Evolutionary conservation across 2,329 filamentous ascomycete genomes (phyloP), one percentile per base, ranked within the genome.

Genomic region (Fusarium nodosum): DNA sequence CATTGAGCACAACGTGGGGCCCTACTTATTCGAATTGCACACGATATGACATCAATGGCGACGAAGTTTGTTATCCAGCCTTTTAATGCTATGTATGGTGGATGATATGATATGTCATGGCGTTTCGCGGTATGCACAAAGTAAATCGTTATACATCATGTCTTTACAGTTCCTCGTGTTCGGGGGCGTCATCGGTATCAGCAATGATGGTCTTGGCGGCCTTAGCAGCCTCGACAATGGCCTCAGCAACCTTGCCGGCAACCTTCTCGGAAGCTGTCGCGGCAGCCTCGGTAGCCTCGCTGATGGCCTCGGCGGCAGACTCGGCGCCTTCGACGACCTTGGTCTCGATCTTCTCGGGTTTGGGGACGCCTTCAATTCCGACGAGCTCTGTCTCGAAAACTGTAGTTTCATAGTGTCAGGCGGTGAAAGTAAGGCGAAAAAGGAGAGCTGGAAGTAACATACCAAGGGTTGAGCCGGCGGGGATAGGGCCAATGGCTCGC

Each of bases 341-440:
- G 58, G 56, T 56, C 64, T 76, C 70, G 48, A 75, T 75, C 72
- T 82, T 82, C 59, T 80, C 80, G 50, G 80, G 77, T 20, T 75
- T 77, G 15, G 79, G 77, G 30, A 95, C 92, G 31, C 94, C 94
- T 18, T 90, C 84, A 76, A 98, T 97, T 58, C 87, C 90, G 75
- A 97, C 84, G 71, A 98, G 84, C 82, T 97, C 93, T 46, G 94
- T 97, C 84, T 97, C 93, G 77, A 98, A 97, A 55, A 98, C 89
- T 91, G 74, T 46, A 54, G 44, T 30, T 70, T 47, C 51, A 41
- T 44, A 53, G 42, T 47, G 58, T 75, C 59, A 71, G 69, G 50
- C 51, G 62, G 38, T 28, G 51, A 41, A 58, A 28, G 36, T n/a
- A 38, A 50, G 53, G 57, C 48, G 44, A 47, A 56, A 24, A 24